Evolutionary conservation across 306 rosid species (phyloP).

Genomic region (Cucurbita ficifolia): DNA sequence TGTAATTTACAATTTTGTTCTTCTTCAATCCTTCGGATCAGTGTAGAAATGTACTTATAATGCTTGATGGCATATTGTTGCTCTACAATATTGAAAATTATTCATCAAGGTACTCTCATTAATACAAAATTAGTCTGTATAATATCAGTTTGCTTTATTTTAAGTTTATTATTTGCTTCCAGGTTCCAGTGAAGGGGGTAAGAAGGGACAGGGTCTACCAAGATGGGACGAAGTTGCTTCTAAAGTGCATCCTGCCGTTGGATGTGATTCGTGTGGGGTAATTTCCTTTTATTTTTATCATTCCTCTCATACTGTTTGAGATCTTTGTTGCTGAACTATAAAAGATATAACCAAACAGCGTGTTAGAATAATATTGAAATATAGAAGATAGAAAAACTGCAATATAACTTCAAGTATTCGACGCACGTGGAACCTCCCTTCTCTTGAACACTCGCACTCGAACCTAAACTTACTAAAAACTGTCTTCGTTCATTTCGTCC

Average conservation of each 20-base stretch:
- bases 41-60: neutral
- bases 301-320: constrained; percentile 1
- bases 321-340: constrained; percentile 1
- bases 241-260: constrained; percentile 33
- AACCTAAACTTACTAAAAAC: no score
- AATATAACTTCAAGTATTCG: no score
- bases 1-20: neutral
- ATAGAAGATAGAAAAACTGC: neutral
- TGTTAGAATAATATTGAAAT: neutral
- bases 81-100: neutral
- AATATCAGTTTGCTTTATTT: neutral
- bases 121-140: neutral
- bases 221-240: constrained; percentile 17
- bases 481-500: no score
- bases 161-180: constrained; percentile 15
- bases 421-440: no score
- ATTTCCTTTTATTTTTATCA: constrained; percentile 9
- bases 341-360: neutral
- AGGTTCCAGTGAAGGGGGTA: constrained; percentile 27
- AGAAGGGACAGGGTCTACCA: constrained; percentile 10
- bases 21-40: neutral
- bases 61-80: neutral
- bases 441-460: no score
- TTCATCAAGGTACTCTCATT: neutral
- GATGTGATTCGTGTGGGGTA: constrained; percentile 95